A percentile compares a stretch with the other conserved stretches of the same genome.
These are phyloP conservation scores for Oryza glaberrima DNA, from an alignment of 176 grass and related monocot species.

Conservation along the genomic window DNA sequence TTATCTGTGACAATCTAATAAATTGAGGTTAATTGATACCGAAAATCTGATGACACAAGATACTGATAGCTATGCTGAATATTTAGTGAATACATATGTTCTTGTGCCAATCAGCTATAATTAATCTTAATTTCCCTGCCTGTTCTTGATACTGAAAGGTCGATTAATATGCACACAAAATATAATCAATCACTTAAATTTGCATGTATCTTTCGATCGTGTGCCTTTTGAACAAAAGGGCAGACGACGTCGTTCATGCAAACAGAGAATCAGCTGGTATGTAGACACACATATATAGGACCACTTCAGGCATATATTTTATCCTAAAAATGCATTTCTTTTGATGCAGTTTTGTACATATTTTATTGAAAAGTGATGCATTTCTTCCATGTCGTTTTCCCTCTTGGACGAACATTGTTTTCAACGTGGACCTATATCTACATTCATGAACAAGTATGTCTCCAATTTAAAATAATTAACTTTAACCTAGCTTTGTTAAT, in stretches of 20 bases:
- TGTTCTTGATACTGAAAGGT: not conserved
- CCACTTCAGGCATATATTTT: not conserved
- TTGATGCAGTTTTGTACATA: not conserved
- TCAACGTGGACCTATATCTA: constrained; percentile 34
- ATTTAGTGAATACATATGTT: not conserved
- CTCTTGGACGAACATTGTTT: constrained; percentile 50
- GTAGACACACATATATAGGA: not conserved
- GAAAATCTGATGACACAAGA: too few species aligned
- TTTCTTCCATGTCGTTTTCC: constrained; percentile 43
- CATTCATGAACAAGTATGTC: constrained; percentile 31
- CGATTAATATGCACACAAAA: not conserved
- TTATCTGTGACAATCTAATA: not conserved
- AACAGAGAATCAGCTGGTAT: not conserved
- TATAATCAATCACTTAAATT: not conserved
- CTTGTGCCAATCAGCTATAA: not conserved
- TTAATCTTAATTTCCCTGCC: not conserved
- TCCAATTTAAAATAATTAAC: not conserved
- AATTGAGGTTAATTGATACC: not conserved
- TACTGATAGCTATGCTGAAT: not conserved
- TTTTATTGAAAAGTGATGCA: not conserved
- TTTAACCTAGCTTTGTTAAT: not conserved
- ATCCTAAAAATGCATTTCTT: not conserved
- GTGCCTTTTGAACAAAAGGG: not conserved
- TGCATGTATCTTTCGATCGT: not conserved
- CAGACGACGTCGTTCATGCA: not conserved